Percentiles rank a stretch among this genome's conserved stretches.
Evolutionary conservation across 2,329 filamentous ascomycete genomes (phyloP).

Genomic region (Fusarium pseudonygamai): DNA sequence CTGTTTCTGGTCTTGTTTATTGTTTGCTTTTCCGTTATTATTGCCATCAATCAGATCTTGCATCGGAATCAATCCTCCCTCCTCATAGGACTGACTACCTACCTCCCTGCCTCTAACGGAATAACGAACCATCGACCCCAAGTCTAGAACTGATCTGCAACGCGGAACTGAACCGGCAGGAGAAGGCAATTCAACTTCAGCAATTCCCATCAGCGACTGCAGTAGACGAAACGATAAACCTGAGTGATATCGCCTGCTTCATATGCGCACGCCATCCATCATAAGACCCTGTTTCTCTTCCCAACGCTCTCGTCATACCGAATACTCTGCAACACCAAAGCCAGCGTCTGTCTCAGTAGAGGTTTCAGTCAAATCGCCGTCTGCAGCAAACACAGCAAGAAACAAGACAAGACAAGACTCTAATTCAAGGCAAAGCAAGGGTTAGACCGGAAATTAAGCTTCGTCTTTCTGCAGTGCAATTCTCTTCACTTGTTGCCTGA

Average conservation of each 20-base stretch:
- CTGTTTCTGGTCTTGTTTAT: neutral
- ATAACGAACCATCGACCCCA: constrained; percentile 16
- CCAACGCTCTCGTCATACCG: constrained; percentile 7
- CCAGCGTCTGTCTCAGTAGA: constrained; percentile 27
- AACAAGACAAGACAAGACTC: neutral
- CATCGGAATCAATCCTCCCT: constrained; percentile 9
- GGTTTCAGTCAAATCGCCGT: constrained; percentile 33
- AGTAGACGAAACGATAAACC: constrained; percentile 26
- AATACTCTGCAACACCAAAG: constrained; percentile 5
- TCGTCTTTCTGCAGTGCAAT: constrained; percentile 17
- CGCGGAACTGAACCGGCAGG: constrained; percentile 7
- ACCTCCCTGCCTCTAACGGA: constrained; percentile 16
- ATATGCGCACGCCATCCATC: neutral
- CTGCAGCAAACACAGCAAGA: constrained; percentile 25
- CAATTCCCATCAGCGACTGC: constrained; percentile 7
- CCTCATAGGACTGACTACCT: neutral
- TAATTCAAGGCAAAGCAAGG: constrained; percentile 6
- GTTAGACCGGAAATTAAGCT: constrained; percentile 21
- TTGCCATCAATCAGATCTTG: constrained; percentile 21
- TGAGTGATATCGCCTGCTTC: constrained; percentile 5
- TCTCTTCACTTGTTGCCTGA: neutral
- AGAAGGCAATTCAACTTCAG: constrained; percentile 20
- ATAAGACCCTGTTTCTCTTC: constrained; percentile 5
- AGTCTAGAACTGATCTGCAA: constrained; percentile 31
- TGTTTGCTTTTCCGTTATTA: neutral